A percentile compares a stretch with the other conserved stretches of the same genome.
Evolutionary conservation across 2,329 filamentous ascomycete genomes (phyloP).

Genomic region (Akanthomyces muscarius): DNA sequence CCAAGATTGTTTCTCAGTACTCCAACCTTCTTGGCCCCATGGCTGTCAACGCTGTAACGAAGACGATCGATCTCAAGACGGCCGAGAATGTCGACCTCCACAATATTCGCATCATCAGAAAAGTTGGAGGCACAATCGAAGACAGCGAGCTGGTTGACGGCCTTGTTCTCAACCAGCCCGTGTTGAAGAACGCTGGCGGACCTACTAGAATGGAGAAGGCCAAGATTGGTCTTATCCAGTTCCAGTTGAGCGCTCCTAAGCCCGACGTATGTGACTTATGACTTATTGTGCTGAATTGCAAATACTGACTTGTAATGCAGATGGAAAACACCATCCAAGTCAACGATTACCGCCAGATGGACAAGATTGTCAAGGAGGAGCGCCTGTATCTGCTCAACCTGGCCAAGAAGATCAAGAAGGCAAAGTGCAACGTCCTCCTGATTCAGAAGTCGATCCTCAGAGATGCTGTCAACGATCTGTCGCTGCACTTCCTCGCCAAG

Average conservation of each 20-base stretch:
- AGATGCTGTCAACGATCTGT: slow-evolving; percentile 96
- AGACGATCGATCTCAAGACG: slow-evolving; percentile 92
- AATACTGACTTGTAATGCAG: slow-evolving; percentile 37
- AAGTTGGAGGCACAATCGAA: slow-evolving; percentile 95
- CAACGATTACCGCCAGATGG: slow-evolving; percentile 99
- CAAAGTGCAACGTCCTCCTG: slow-evolving; percentile 96
- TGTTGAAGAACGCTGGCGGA: slow-evolving; percentile 89
- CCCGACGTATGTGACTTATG: slow-evolving; percentile 65
- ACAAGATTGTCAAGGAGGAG: slow-evolving; percentile 99
- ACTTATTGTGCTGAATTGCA: background rate
- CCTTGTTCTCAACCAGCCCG: slow-evolving; percentile 84
- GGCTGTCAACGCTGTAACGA: slow-evolving; percentile 94
- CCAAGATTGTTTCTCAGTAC: slow-evolving; percentile 98
- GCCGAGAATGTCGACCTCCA: slow-evolving; percentile 95
- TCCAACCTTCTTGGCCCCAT: slow-evolving; percentile 93
- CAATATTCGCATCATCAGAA: slow-evolving; percentile 96
- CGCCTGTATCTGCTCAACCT: slow-evolving; percentile 96
- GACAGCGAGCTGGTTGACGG: slow-evolving; percentile 97
- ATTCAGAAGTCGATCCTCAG: slow-evolving; percentile 98
- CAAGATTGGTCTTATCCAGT: slow-evolving; percentile 93
- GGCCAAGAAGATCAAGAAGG: slow-evolving; percentile 99
- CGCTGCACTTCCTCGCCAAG: slow-evolving; percentile 94
- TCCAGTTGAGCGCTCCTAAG: slow-evolving; percentile 97
- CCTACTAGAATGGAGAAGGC: slow-evolving; percentile 96
- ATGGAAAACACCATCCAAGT: slow-evolving; percentile 99